Conservation (phyloP, 257 asterid species). For the Solanum okadae region DNA sequence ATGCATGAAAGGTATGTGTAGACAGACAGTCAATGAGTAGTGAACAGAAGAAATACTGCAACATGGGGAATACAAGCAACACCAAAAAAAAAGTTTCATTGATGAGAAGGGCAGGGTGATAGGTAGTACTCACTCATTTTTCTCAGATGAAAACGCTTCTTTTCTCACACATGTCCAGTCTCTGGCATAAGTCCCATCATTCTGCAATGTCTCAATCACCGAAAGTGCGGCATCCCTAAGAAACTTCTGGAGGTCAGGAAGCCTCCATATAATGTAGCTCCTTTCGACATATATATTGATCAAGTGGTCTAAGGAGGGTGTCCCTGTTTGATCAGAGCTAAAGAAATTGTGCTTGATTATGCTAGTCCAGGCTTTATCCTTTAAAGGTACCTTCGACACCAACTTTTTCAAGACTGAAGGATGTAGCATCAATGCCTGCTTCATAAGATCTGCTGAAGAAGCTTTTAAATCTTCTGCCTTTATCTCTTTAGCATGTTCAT, state of each 20-base stretch:
- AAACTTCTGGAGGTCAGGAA: constrained; percentile 77
- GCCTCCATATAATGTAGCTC: constrained; percentile 87
- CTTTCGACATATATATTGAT: constrained; percentile 68
- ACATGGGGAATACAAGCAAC: neutral
- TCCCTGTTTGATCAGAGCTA: constrained; percentile 51
- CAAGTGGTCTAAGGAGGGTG: constrained; percentile 74
- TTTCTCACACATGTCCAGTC: constrained; percentile 85
- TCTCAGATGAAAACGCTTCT: constrained; percentile 72
- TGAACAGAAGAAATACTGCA: neutral
- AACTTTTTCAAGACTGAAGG: constrained; percentile 67
- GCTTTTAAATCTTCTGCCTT: constrained; percentile 32
- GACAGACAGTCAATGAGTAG: neutral
- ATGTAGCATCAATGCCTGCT: constrained; percentile 90
- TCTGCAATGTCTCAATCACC: constrained; percentile 42
- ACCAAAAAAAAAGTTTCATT: neutral
- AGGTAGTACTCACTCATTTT: constrained; percentile 59
- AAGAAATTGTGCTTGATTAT: constrained; percentile 45
- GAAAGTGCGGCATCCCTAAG: constrained; percentile 55
- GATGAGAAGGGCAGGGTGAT: neutral
- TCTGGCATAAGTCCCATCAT: constrained; percentile 35
- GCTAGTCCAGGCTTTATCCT: constrained; percentile 55
- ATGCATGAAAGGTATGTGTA: neutral
- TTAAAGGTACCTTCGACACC: constrained; percentile 77
- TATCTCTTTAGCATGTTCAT: constrained; percentile 11
- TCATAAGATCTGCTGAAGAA: constrained; percentile 68